Evolutionary conservation across 1,139 yeast genomes (phyloP).

Genomic region (Hansenula sp.): DNA sequence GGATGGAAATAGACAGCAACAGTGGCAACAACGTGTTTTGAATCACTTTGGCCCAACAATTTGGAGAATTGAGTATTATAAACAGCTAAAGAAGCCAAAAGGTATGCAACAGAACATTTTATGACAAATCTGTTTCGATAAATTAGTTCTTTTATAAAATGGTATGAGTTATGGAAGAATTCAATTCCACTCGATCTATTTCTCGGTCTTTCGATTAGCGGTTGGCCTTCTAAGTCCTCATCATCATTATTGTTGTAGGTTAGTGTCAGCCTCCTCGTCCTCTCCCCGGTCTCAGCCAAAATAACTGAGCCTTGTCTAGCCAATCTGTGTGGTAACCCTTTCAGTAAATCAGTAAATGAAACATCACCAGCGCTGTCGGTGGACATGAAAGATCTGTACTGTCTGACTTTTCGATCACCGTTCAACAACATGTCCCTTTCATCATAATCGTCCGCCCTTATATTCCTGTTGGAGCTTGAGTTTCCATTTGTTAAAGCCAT

Average conservation of each 20-base stretch:
- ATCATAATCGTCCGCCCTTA: background rate
- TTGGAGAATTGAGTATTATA: slow-evolving; percentile 55
- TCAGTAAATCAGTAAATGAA: slow-evolving; percentile 9
- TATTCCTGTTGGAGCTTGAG: background rate
- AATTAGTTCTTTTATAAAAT: background rate
- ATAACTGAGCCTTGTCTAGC: slow-evolving; percentile 30
- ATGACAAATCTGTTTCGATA: slow-evolving; percentile 27
- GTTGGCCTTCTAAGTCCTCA: slow-evolving; percentile 15
- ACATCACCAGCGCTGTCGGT: slow-evolving; percentile 13
- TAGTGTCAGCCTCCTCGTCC: slow-evolving; percentile 14
- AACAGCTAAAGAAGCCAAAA: slow-evolving; percentile 73
- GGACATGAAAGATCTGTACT: slow-evolving; percentile 19
- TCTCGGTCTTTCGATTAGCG: slow-evolving; percentile 1
- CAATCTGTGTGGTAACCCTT: slow-evolving; percentile 16
- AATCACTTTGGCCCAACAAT: slow-evolving; percentile 62
- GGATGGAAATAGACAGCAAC: slow-evolving; percentile 86
- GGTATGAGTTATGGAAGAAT: background rate
- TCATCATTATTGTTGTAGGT: background rate
- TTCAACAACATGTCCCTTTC: background rate
- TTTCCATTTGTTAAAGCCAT: too few species aligned
- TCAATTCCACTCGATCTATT: background rate
- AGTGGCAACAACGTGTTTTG: slow-evolving; percentile 80
- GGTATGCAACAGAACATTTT: slow-evolving; percentile 70
- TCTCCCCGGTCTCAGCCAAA: slow-evolving; percentile 31
- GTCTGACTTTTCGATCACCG: background rate